Base-by-base conservation (phyloP, 768 basidiomycete species). In the Trametes meyenii region DNA sequence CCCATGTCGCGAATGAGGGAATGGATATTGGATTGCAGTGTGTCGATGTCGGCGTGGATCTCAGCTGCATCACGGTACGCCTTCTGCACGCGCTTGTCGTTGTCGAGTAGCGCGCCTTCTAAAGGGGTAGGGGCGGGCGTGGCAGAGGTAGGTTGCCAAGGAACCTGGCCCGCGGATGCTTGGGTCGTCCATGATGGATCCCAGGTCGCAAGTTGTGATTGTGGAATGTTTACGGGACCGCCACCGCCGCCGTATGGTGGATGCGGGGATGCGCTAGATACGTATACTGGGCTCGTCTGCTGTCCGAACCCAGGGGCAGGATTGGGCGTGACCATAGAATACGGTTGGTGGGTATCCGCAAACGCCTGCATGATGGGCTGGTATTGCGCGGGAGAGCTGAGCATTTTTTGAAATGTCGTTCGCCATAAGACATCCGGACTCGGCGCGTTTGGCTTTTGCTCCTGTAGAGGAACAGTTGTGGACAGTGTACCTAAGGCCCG, bases 31-130 rank as follows among this genome's bases (percentile, higher is more conserved):
- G 75, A 77, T 61, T 89, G 84, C 55, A 94, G 73, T 29, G 83
- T 81, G 64, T 87, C 85, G 19, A 94, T 89, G 60, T 91, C 89
- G 42, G 81, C 80, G 62, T 87, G 83, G 48, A 94, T 86, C 62
- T 88, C 88, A 35, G 80, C 72, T 0, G 90, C 78, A 35, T 77
- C 80, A 48, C 78, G 81, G 79, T 89, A 91, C 0, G 81, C 75
- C 64, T 81, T 79, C 48, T 86, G 79, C 52, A 88, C 70, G 35
- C 78, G 73, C 4, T 79, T 76, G 0, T 74, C 71, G 61, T 77
- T 73, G 8, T 79, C 69, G 5, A 73, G 62, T 40, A 75, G 71
- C 38, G 70, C 74, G 19, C n/a, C 24, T 26, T 58, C 57, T 4
- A 38, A 7, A 19, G 36, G 36, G 1, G 36, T 39, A 12, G 36